Evolutionary conservation across 2,329 filamentous ascomycete genomes (phyloP), one percentile per base, ranked within the genome.

Genomic region (Xylariaceae sp.): DNA sequence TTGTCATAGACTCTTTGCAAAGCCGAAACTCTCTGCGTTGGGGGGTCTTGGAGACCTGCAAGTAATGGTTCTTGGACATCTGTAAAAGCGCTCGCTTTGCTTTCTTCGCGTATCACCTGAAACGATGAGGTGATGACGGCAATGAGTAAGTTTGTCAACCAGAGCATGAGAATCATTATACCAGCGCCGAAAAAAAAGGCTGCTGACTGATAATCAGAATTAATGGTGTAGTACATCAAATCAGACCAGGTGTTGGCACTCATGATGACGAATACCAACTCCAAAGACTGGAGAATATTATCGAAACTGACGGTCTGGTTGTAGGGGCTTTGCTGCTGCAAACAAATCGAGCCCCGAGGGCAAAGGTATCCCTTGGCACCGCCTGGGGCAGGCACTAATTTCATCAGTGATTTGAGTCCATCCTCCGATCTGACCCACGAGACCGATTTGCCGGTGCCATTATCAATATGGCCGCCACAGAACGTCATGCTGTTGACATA

Each of bases 111-210:
- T 62, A 99, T 99, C 59, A 99, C 89, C 68, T 99, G 94, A 66
- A 99, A 99, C 1, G 93, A 97, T 5, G 94, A 96, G 0, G 94
- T 99, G 67, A 99, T 99, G 63, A 99, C 94, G 3, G 94, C 94
- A 65, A 99, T 96, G 43, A 88, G 71, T 72, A 99, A 82, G 69
- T 97, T 97, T 58, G 95, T 91, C 64, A 99, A 82, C 94, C 94
- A 99, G 45, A 99, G 79, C 75, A 90, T 94, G 78, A 99, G 83
- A 58, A 99, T 90, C 64, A 99, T 85, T 66, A 96, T 93, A 19
- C 81, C 82, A 12, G 79, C 82, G 22, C 78, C 84, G 50, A 87
- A 87, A 64, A 86, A 99, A 2, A 97, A 75, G 1, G 92, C 90
- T 4, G 91, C 85, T 14, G 89, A 82, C 6, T 96, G 80, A 63